Evolutionary conservation across 805 yeast genomes (phyloP).

Genomic region (Lachancea waltii): DNA sequence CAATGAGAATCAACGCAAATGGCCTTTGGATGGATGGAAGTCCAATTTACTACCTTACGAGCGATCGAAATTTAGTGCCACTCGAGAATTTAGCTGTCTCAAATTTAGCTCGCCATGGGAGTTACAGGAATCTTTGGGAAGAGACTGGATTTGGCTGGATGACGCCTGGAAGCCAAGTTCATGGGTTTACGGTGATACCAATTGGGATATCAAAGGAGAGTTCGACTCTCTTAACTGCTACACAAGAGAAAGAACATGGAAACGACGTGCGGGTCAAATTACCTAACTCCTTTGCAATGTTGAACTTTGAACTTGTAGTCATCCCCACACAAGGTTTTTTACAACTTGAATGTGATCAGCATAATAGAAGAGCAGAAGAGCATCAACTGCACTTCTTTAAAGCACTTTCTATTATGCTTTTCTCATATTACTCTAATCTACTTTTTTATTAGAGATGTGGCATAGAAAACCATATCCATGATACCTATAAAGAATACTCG

Average conservation of each 20-base stretch:
- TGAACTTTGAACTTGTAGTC: too few relatives aligned
- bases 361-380: too few relatives aligned
- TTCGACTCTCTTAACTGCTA: slow-evolving; percentile 22
- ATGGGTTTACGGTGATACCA: slow-evolving; percentile 26
- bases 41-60: slow-evolving; percentile 23
- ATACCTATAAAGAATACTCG: too few relatives aligned
- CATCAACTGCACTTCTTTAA: too few relatives aligned
- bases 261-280: slow-evolving; percentile 17
- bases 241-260: slow-evolving; percentile 26
- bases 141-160: slow-evolving; percentile 28
- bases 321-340: too few relatives aligned
- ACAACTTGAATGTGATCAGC: too few relatives aligned
- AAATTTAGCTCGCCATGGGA: slow-evolving; percentile 16
- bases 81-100: slow-evolving; percentile 1
- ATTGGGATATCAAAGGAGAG: slow-evolving; percentile 23
- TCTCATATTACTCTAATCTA: too few relatives aligned
- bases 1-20: slow-evolving; percentile 29
- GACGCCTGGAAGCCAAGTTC: slow-evolving; percentile 21
- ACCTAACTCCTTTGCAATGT: too few relatives aligned
- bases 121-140: slow-evolving; percentile 16
- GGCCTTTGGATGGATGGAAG: slow-evolving; percentile 24
- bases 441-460: too few relatives aligned
- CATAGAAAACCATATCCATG: too few relatives aligned
- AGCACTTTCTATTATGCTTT: too few relatives aligned
- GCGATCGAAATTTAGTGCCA: slow-evolving; percentile 15